phyloP scores from a whole-genome alignment of 768 basidiomycete genomes.

The Lactarius deliciosus region DNA sequence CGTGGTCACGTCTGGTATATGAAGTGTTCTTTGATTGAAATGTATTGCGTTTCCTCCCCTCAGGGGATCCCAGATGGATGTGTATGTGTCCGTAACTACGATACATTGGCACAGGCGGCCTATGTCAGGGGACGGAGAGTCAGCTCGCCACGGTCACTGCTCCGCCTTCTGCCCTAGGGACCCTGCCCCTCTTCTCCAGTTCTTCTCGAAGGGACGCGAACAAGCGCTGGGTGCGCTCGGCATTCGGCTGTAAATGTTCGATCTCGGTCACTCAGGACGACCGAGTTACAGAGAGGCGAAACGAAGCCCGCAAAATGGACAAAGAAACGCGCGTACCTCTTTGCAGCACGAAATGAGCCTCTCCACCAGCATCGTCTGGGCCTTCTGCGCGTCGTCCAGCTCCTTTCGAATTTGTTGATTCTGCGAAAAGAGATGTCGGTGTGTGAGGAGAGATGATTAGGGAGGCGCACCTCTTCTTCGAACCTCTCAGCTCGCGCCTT shows the following conservation, averaged over 20 bases:
- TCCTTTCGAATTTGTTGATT: conserved; percentile 69
- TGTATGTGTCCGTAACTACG: conserved; percentile 12
- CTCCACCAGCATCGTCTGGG: conserved; percentile 78
- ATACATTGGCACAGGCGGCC: conserved; percentile 18
- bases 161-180: conserved; percentile 33
- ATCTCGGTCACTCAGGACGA: conserved; percentile 26
- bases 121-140: conserved; percentile 3
- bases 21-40: neutral
- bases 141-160: conserved; percentile 18
- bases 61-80: neutral
- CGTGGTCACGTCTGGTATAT: neutral
- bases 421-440: conserved; percentile 39
- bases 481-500: conserved; percentile 61
- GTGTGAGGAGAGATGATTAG: conserved; percentile 8
- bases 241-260: conserved; percentile 57
- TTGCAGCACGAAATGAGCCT: conserved; percentile 84
- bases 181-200: conserved; percentile 62
- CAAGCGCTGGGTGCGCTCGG: conserved; percentile 77
- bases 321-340: conserved; percentile 56
- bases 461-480: conserved; percentile 67
- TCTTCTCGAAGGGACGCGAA: conserved; percentile 83
- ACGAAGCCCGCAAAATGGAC: neutral
- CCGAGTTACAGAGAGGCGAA: neutral
- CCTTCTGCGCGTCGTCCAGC: conserved; percentile 75
- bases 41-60: neutral